Evolutionary conservation across 768 basidiomycete genomes (phyloP), one percentile per base, ranked within the genome.

Genomic region (Leccinum subtestaceum): DNA sequence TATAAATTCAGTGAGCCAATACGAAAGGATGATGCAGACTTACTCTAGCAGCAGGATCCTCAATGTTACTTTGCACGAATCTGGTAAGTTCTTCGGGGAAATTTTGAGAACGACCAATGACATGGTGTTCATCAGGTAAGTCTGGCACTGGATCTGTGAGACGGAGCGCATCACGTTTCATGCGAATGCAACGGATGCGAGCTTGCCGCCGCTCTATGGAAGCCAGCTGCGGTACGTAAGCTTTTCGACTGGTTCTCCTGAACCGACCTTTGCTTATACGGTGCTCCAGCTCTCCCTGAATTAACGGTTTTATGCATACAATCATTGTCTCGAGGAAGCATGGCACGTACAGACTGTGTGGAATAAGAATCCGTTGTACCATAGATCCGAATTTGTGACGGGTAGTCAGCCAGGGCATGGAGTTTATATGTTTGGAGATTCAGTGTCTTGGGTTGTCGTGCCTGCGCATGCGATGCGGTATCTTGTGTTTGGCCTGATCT

Each of bases 291-390:
- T 29, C 29, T 29, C 29, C 29, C 29, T 29, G 9, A 29, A 29
- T 29, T 0, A 29, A 29, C 29, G 9, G 29, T 29, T 29, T 29
- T 9, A 29, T 29, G 29, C 9, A 29, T 29, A 29, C 29, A 29
- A 29, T 9, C 9, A 9, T 29, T 29, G 29, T 2, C 29, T 29
- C 29, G 29, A 29, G 29, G 29, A 29, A 29, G 29, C 29, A 29
- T 29, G 9, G 9, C 9, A 29, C 29, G 29, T 29, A 29, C 29
- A 29, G 29, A 29, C 9, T 29, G 29, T 29, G 29, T 29, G 29
- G 29, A 29, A 29, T 29, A 29, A 29, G 83, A 78, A 21, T 88
- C 88, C 64, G 88, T 88, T 59, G 88, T 77, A n/a, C 88, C 80
- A 11, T 36, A 36, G 13, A 36, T 36, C 9, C 34, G 34, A 10